phyloP scores from a whole-genome alignment of 2,329 filamentous ascomycete genomes.

The Chaetomiaceae sp. region DNA sequence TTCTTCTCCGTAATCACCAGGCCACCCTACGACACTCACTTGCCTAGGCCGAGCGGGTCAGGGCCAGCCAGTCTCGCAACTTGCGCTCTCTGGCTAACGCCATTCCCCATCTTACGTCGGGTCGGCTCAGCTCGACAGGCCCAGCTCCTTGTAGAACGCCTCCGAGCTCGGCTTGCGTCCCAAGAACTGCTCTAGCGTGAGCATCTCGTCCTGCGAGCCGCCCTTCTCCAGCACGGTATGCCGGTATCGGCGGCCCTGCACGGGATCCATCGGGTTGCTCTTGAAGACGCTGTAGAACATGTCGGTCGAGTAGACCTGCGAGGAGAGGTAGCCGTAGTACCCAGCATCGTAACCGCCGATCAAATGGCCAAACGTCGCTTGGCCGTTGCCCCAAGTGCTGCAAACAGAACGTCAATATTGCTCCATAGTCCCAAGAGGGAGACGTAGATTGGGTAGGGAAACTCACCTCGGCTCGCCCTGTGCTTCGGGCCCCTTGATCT shows the following conservation, averaged over 20 bases:
- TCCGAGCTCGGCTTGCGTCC: slow-evolving; percentile 72
- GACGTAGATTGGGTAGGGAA: neutral
- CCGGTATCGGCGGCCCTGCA: slow-evolving; percentile 69
- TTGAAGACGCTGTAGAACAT: slow-evolving; percentile 83
- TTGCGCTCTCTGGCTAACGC: too few relatives aligned
- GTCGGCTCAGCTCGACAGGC: slow-evolving; percentile 34
- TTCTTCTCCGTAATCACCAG: too few relatives aligned
- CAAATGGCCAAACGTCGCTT: slow-evolving; percentile 77
- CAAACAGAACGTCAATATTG: neutral
- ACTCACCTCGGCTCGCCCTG: slow-evolving; percentile 53
- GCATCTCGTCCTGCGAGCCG: slow-evolving; percentile 76
- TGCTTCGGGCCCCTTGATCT: slow-evolving; percentile 69
- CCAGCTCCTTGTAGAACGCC: slow-evolving; percentile 76
- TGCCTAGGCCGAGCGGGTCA: too few relatives aligned
- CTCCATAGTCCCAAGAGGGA: neutral
- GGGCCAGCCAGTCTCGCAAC: too few relatives aligned
- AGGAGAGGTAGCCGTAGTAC: slow-evolving; percentile 73
- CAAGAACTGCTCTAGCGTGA: slow-evolving; percentile 71
- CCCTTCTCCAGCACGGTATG: slow-evolving; percentile 75
- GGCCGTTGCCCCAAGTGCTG: slow-evolving; percentile 69
- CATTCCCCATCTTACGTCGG: neutral
- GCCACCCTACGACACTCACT: too few relatives aligned
- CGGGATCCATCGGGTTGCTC: slow-evolving; percentile 70
- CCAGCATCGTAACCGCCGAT: slow-evolving; percentile 82
- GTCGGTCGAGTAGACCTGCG: slow-evolving; percentile 76